Percentiles rank a stretch among this genome's conserved stretches.
These are phyloP conservation scores for Astrothelium macrocarpum DNA, from an alignment of 495 filamentous ascomycete genomes.

Conservation along the genomic window DNA sequence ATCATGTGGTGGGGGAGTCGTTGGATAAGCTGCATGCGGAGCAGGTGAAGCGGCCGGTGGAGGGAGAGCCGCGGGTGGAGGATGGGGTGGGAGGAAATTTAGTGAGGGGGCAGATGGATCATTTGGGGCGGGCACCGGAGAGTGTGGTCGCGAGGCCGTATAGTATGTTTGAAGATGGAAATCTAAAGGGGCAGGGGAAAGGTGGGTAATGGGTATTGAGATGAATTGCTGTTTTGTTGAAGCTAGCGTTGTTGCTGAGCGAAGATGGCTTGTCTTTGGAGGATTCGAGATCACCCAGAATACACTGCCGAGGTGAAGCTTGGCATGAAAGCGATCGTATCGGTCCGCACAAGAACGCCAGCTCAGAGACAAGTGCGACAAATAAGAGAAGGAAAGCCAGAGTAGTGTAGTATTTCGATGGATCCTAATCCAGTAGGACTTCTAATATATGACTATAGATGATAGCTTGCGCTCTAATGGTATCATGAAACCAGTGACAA, in stretches of 20 bases:
- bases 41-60: slow-evolving; percentile 53
- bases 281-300: too few species aligned
- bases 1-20: slow-evolving; percentile 68
- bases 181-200: not conserved
- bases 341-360: not conserved
- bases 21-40: slow-evolving; percentile 77
- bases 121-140: slow-evolving; percentile 36
- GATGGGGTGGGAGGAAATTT: slow-evolving; percentile 3
- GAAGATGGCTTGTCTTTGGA: not conserved
- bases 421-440: not conserved
- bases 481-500: not conserved
- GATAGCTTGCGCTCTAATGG: not conserved
- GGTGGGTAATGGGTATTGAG: not conserved
- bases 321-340: not conserved
- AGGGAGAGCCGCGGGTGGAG: slow-evolving; percentile 41
- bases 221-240: not conserved
- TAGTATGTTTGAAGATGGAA: slow-evolving; percentile 51
- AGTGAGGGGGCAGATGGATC: slow-evolving; percentile 27
- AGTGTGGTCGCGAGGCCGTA: slow-evolving; percentile 63
- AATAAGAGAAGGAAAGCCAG: not conserved
- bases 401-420: not conserved
- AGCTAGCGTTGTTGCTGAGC: not conserved
- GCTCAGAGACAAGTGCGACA: not conserved
- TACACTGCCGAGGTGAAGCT: not conserved
- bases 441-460: not conserved